phyloP scores from a whole-genome alignment of 352 stramenopile species.

The Phytophthora vignae region DNA sequence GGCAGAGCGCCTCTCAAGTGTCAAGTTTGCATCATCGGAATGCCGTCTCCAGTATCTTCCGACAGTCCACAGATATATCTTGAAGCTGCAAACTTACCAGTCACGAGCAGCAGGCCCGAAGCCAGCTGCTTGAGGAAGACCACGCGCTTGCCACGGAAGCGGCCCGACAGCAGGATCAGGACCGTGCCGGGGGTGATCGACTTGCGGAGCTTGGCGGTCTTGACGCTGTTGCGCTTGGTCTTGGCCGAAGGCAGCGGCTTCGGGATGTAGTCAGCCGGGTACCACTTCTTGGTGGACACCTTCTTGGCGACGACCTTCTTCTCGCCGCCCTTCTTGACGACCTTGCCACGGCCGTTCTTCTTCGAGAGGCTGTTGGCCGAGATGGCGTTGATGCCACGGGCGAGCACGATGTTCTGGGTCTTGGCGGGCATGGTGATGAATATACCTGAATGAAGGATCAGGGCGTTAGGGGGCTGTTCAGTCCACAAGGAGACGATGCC shows the following conservation, averaged over 20 bases:
- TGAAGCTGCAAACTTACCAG: conserved; percentile 62
- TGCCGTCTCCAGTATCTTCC: conserved; percentile 2
- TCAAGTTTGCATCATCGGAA: conserved; percentile 83
- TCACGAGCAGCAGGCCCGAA: conserved; percentile 97
- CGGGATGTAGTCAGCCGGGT: conserved; percentile 73
- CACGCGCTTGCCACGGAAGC: conserved; percentile 98
- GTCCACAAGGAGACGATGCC: not conserved
- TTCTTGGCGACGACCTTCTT: conserved; percentile 75
- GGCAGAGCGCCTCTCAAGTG: conserved; percentile 55
- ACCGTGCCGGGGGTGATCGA: conserved; percentile 98
- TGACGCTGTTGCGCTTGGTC: conserved; percentile 78
- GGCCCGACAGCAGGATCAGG: conserved; percentile 97
- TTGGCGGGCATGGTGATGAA: conserved; percentile 64
- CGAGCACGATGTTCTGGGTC: conserved; percentile 73
- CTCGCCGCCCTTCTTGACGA: conserved; percentile 62
- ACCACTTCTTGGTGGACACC: conserved; percentile 74
- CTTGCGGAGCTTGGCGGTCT: conserved; percentile 94
- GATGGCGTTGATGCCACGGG: conserved; percentile 85
- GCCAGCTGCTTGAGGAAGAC: conserved; percentile 98
- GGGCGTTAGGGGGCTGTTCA: not conserved
- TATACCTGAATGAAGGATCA: conserved; percentile 45
- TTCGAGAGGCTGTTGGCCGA: conserved; percentile 66
- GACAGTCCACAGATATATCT: not conserved
- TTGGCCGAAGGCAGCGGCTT: conserved; percentile 72
- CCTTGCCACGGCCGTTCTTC: conserved; percentile 69